Conservation (phyloP, 2,329 filamentous ascomycete species). For the Fusarium piperis region DNA sequence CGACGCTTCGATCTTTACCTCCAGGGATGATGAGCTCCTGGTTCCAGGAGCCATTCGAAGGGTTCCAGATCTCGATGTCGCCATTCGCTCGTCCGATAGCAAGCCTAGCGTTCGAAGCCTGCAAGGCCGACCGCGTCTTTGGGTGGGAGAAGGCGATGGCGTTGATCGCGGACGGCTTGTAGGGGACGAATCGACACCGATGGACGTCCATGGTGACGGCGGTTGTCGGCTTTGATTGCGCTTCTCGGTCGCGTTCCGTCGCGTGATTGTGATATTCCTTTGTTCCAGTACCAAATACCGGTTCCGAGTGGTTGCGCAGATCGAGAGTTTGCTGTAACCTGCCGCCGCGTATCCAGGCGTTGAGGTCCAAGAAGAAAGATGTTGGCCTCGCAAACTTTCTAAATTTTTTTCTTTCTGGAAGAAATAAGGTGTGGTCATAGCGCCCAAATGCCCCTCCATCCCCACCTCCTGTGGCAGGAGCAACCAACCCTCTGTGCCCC, state of each 20-base stretch:
- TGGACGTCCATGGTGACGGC: conserved; percentile 84
- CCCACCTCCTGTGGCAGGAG: conserved; percentile 25
- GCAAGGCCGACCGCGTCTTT: conserved; percentile 56
- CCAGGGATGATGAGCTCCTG: conserved; percentile 89
- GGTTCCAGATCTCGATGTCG: conserved; percentile 98
- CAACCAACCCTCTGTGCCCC: conserved; percentile 31
- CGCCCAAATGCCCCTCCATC: conserved; percentile 45
- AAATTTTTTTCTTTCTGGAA: conserved; percentile 46
- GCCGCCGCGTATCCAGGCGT: conserved; percentile 43
- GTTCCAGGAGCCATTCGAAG: conserved; percentile 81
- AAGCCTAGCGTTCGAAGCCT: conserved; percentile 72
- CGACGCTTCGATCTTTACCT: conserved; percentile 85
- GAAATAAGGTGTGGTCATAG: conserved; percentile 48
- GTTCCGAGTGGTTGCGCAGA: conserved; percentile 5
- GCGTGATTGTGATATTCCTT: not conserved
- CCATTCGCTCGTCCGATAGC: conserved; percentile 94
- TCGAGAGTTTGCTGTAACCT: conserved; percentile 12
- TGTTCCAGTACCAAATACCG: not conserved
- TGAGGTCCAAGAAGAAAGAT: conserved; percentile 44
- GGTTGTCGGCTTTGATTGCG: conserved; percentile 5
- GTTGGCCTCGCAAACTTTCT: conserved; percentile 40
- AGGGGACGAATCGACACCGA: conserved; percentile 94
- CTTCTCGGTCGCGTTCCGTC: conserved; percentile 10
- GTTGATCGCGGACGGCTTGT: conserved; percentile 91
- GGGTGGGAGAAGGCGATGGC: conserved; percentile 92